phyloP scores from a whole-genome alignment of 768 basidiomycete species.

The Mycena leptocephala region DNA sequence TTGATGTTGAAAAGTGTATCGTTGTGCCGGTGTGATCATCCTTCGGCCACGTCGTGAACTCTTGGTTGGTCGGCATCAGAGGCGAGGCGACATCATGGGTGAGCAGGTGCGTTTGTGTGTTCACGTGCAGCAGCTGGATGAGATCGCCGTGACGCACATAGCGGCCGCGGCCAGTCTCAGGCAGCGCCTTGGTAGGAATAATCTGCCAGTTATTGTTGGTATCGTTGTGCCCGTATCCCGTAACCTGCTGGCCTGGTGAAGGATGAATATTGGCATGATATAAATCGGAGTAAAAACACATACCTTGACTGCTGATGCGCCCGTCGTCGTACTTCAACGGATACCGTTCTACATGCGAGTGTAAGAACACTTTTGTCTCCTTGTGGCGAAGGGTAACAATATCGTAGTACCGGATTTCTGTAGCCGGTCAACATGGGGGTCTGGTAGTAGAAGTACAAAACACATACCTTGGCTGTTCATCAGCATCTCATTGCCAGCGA shows the following conservation, averaged over 20 bases:
- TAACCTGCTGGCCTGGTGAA: constrained; percentile 90
- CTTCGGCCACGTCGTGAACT: constrained; percentile 94
- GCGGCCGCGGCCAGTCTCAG: constrained; percentile 94
- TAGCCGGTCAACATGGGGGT: not conserved
- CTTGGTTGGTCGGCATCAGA: constrained; percentile 97
- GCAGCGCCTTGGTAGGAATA: constrained; percentile 94
- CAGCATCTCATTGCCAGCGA: constrained; percentile 92
- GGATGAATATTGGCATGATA: not conserved
- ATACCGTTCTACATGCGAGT: constrained; percentile 93
- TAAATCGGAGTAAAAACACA: constrained; percentile 5
- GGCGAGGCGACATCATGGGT: constrained; percentile 99
- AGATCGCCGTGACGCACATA: constrained; percentile 93
- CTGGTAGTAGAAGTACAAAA: not conserved
- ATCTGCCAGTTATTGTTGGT: constrained; percentile 97
- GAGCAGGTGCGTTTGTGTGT: constrained; percentile 86
- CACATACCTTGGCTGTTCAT: constrained; percentile 90
- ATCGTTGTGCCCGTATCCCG: constrained; percentile 95
- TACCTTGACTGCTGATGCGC: constrained; percentile 94
- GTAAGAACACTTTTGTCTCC: constrained; percentile 93
- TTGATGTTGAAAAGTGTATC: constrained; percentile 92
- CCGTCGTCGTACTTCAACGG: constrained; percentile 97
- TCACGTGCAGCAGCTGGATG: constrained; percentile 90
- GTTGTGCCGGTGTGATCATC: constrained; percentile 86
- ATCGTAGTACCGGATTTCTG: constrained; percentile 96
- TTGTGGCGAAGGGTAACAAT: constrained; percentile 91